Evolutionary conservation across 176 grass and related monocot species (phyloP).

Genomic region (Hyparrhenia diplandra): DNA sequence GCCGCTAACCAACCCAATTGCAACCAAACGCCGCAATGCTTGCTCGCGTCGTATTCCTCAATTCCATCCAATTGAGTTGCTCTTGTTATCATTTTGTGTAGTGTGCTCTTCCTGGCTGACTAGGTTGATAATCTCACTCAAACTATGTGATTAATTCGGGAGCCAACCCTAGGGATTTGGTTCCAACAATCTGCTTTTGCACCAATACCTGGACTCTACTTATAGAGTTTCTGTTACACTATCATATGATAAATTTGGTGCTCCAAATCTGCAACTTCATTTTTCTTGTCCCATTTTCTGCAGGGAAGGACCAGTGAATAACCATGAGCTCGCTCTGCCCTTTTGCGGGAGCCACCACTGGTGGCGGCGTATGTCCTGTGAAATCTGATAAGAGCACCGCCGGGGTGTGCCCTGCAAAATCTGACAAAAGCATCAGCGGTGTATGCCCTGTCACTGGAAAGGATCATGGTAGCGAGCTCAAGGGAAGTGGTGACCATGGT

Average conservation of each 20-base stretch:
- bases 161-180: neutral
- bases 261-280: neutral
- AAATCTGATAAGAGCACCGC: conserved; percentile 26
- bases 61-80: neutral
- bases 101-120: neutral
- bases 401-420: conserved; percentile 15
- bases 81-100: too few relatives aligned
- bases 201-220: neutral
- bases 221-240: neutral
- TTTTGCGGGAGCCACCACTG: neutral
- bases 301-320: neutral
- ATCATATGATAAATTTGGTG: neutral
- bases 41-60: neutral
- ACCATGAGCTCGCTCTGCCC: conserved; percentile 44
- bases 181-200: neutral
- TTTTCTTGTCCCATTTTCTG: neutral
- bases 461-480: conserved; percentile 10
- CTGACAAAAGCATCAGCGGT: conserved; percentile 39
- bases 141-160: neutral
- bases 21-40: neutral
- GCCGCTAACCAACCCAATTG: neutral
- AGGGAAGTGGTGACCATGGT: neutral
- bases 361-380: conserved; percentile 22
- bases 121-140: neutral
- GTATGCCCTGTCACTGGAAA: conserved; percentile 58